phyloP scores from a whole-genome alignment of 108 stramenopile species.

The Nannochloropsis salina region DNA sequence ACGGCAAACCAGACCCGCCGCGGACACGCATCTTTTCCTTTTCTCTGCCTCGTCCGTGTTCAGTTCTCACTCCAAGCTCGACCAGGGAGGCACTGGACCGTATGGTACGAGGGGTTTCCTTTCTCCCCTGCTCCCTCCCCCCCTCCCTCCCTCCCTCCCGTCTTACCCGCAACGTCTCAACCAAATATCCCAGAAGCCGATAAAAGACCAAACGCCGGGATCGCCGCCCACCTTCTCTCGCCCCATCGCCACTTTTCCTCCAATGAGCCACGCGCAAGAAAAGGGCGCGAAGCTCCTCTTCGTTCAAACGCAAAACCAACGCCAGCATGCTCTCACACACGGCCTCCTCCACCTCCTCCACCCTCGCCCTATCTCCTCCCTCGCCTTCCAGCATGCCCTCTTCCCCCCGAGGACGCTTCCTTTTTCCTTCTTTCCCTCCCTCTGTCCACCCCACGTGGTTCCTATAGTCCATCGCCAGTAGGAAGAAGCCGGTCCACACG shows the following conservation, averaged over 20 bases:
- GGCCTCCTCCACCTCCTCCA: slow-evolving; percentile 24
- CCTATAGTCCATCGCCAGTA: slow-evolving; percentile 22
- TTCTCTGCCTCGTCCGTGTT: slow-evolving; percentile 2
- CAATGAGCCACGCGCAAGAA: slow-evolving; percentile 46
- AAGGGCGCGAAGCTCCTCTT: slow-evolving; percentile 43
- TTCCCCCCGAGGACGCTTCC: neutral
- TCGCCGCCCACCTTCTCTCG: neutral
- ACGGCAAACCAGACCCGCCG: neutral
- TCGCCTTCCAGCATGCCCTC: neutral
- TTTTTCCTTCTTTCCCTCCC: neutral
- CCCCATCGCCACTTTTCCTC: slow-evolving; percentile 26
- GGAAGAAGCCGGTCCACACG: neutral
- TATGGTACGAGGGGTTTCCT: neutral
- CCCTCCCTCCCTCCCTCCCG: neutral
- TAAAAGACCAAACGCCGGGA: slow-evolving; percentile 39
- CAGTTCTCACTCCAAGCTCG: slow-evolving; percentile 10
- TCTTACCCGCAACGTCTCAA: slow-evolving; percentile 37
- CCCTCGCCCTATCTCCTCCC: neutral
- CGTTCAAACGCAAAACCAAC: slow-evolving; percentile 46
- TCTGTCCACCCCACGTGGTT: neutral
- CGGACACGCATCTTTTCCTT: neutral
- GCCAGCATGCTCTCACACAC: slow-evolving; percentile 27
- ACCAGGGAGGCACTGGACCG: neutral
- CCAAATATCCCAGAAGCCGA: slow-evolving; percentile 24
- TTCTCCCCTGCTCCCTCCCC: neutral